Conservation (phyloP, 768 basidiomycete genomes). For the Russula olivacea region DNA sequence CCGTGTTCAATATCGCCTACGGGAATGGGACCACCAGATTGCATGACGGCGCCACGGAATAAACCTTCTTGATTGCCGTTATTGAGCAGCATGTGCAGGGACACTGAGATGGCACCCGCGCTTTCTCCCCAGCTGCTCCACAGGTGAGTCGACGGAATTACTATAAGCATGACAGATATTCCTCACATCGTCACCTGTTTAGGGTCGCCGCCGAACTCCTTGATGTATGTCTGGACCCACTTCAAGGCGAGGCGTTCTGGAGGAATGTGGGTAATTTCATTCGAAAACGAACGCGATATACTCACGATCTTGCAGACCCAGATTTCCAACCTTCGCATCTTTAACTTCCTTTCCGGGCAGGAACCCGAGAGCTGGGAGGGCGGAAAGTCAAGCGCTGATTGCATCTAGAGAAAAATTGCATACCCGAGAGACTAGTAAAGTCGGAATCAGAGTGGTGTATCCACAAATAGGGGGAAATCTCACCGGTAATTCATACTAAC, state of each 20-base stretch:
- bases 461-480: not conserved
- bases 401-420: not conserved
- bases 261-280: not conserved
- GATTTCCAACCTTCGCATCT: slow-evolving; percentile 49
- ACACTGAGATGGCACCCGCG: slow-evolving; percentile 47
- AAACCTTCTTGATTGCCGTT: slow-evolving; percentile 36
- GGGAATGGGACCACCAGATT: slow-evolving; percentile 38
- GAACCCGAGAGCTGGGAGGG: slow-evolving; percentile 42
- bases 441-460: not conserved
- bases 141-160: slow-evolving; percentile 7
- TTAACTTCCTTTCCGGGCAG: slow-evolving; percentile 47
- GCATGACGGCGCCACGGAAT: slow-evolving; percentile 44
- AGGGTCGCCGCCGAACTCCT: slow-evolving; percentile 59
- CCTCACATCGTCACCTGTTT: slow-evolving; percentile 51
- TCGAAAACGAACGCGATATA: not conserved
- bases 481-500: slow-evolving; percentile 31
- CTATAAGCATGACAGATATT: slow-evolving; percentile 2
- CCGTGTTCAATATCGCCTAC: slow-evolving; percentile 29
- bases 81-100: slow-evolving; percentile 40
- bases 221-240: slow-evolving; percentile 65
- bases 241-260: slow-evolving; percentile 51
- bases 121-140: slow-evolving; percentile 43
- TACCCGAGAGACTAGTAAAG: slow-evolving; percentile 20
- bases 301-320: slow-evolving; percentile 64
- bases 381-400: not conserved